A percentile compares a stretch with the other conserved stretches of the same genome.
Conservation (phyloP, 352 stramenopile genomes). For the Phytophthora vignae region DNA sequence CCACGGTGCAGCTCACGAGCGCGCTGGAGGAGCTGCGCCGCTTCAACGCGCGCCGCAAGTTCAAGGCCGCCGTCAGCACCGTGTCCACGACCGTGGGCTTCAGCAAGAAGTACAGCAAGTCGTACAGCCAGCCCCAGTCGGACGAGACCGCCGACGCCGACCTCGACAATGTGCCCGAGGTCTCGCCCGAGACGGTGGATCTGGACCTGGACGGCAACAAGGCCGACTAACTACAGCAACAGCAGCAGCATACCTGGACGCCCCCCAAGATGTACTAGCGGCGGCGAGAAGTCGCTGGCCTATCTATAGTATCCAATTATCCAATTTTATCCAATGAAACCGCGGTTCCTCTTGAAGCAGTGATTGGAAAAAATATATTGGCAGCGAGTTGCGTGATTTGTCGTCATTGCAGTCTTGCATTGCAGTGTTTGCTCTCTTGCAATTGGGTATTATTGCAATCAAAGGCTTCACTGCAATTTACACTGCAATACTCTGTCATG, state of each 20-base stretch:
- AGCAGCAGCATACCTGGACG: not conserved
- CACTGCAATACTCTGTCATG: too few relatives aligned
- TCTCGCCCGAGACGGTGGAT: conserved; percentile 39
- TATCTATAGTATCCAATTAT: conserved; percentile 27
- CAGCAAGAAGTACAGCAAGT: conserved; percentile 82
- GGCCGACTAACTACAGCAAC: conserved; percentile 13
- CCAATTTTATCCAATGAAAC: conserved; percentile 41
- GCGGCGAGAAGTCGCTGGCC: conserved; percentile 20
- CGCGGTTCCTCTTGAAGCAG: too few relatives aligned
- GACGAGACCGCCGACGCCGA: conserved; percentile 27
- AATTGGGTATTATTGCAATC: too few relatives aligned
- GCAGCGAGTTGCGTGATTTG: too few relatives aligned
- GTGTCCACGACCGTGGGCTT: conserved; percentile 79
- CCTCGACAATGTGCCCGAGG: conserved; percentile 17
- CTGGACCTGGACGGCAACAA: conserved; percentile 38
- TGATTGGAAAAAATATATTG: too few relatives aligned
- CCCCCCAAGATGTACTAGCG: conserved; percentile 3
- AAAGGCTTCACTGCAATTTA: too few relatives aligned
- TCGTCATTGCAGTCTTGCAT: too few relatives aligned
- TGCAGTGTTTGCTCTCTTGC: too few relatives aligned
- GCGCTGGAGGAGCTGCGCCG: conserved; percentile 92
- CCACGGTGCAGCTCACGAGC: conserved; percentile 91
- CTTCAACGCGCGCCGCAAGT: conserved; percentile 96
- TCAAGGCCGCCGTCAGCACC: conserved; percentile 93
- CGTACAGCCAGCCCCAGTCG: conserved; percentile 49